A percentile compares a stretch with the other conserved stretches of the same genome.
Conservation (phyloP, 2,329 filamentous ascomycete species). For the Fusarium pseudoanthophilum region DNA sequence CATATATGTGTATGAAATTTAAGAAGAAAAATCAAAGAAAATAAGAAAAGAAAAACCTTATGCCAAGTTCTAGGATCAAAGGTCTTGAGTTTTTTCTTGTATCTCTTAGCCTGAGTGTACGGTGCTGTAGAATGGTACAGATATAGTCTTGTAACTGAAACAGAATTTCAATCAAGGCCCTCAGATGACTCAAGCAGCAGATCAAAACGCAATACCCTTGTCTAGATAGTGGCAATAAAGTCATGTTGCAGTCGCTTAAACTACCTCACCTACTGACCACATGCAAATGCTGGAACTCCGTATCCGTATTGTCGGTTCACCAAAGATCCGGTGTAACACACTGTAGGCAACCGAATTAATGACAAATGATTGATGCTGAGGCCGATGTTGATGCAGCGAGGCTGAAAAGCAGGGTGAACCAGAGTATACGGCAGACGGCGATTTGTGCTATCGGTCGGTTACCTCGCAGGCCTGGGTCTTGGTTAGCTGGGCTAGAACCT, state of each 20-base stretch:
- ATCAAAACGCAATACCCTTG: conserved; percentile 13
- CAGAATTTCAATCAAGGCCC: neutral
- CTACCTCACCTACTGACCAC: neutral
- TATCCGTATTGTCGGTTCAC: conserved; percentile 21
- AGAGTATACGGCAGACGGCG: neutral
- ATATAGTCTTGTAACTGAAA: neutral
- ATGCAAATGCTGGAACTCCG: conserved; percentile 3
- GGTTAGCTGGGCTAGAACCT: neutral
- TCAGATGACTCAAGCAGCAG: conserved; percentile 20
- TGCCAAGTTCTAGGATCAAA: neutral
- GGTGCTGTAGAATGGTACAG: neutral
- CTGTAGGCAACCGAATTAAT: neutral
- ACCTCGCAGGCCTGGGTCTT: neutral
- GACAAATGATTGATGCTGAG: conserved; percentile 16
- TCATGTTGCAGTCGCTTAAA: conserved; percentile 22
- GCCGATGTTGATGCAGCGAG: conserved; percentile 14
- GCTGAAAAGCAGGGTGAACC: conserved; percentile 6
- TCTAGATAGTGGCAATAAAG: conserved; percentile 26
- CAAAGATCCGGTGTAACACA: conserved; percentile 5
- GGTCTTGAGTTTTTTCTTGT: neutral
- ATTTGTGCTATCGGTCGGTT: neutral
- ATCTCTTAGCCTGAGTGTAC: neutral
- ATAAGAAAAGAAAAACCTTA: neutral
- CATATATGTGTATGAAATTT: no score
- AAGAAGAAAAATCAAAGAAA: no score